phyloP scores from a whole-genome alignment of 2,329 filamentous ascomycete genomes.

The Chaetothyriales sp. region DNA sequence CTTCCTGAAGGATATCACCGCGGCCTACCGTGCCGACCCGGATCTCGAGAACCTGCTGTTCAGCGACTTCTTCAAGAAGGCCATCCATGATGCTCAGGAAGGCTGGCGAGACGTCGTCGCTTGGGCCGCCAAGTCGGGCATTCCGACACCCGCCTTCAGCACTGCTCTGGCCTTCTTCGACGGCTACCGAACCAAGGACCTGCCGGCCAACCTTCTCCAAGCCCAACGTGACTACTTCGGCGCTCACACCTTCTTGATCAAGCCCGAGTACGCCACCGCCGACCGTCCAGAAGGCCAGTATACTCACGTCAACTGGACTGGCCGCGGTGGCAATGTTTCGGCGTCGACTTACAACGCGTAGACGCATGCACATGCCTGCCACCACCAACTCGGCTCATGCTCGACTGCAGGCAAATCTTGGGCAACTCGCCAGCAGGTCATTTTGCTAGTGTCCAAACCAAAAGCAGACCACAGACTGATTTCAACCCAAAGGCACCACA shows the following conservation, averaged over 20 bases:
- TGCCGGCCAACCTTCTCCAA: conserved; percentile 96
- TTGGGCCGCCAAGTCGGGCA: conserved; percentile 86
- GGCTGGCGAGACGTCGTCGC: conserved; percentile 85
- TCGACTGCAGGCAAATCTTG: too few relatives aligned
- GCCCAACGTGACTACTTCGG: conserved; percentile 99
- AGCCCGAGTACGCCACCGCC: conserved; percentile 61
- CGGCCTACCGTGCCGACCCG: conserved; percentile 84
- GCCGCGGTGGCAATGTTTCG: conserved; percentile 90
- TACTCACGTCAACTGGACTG: conserved; percentile 99
- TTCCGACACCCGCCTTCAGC: conserved; percentile 91
- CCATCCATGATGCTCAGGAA: conserved; percentile 88
- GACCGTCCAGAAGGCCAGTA: conserved; percentile 77
- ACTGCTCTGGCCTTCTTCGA: conserved; percentile 98
- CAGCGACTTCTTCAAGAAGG: conserved; percentile 99
- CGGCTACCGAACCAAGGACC: conserved; percentile 91
- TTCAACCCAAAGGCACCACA: not conserved
- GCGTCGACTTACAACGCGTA: conserved; percentile 97
- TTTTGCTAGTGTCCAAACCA: not conserved
- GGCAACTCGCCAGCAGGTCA: not conserved
- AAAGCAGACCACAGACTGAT: not conserved
- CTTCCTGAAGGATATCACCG: conserved; percentile 99
- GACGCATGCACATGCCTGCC: conserved; percentile 16
- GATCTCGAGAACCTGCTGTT: conserved; percentile 97
- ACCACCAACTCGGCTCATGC: too few relatives aligned
- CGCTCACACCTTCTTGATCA: conserved; percentile 78